These are phyloP conservation scores for Lasiodiplodia gonubiensis DNA, from an alignment of 2,329 filamentous ascomycete genomes.

Conservation along the genomic window DNA sequence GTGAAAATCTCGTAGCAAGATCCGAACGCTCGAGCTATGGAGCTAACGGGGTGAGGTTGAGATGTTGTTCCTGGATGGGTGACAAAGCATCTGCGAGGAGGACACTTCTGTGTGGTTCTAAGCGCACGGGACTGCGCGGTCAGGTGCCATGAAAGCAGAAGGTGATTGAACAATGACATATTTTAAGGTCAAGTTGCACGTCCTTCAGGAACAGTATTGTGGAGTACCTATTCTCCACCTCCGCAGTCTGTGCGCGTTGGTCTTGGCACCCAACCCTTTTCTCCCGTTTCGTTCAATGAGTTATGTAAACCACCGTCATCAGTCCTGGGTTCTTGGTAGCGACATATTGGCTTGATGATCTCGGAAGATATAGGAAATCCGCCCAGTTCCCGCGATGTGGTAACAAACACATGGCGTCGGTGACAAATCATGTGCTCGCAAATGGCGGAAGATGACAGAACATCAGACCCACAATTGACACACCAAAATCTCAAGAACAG, in stretches of 20 bases:
- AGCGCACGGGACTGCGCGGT: not conserved
- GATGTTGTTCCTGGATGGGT: not conserved
- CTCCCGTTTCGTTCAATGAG: not conserved
- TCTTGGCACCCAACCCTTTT: not conserved
- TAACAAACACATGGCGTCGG: not conserved
- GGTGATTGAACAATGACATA: not conserved
- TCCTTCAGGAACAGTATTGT: not conserved
- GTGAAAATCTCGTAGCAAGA: not conserved
- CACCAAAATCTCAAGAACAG: not conserved
- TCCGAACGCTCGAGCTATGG: not conserved
- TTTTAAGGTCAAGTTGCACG: not conserved
- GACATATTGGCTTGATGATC: too few relatives aligned
- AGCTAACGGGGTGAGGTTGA: not conserved
- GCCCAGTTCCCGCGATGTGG: not conserved
- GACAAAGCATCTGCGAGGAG: not conserved
- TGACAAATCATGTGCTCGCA: not conserved
- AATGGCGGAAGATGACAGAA: not conserved
- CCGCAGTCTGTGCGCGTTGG: not conserved
- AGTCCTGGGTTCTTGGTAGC: not conserved
- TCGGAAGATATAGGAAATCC: not conserved
- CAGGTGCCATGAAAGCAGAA: not conserved
- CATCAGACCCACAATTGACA: constrained; percentile 2
- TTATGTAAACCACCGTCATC: not conserved
- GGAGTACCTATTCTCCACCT: not conserved
- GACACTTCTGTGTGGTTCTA: not conserved